Evolutionary conservation across 192 early-diverging fungal genomes (phyloP).

Genomic region (Dissophora globulifera): DNA sequence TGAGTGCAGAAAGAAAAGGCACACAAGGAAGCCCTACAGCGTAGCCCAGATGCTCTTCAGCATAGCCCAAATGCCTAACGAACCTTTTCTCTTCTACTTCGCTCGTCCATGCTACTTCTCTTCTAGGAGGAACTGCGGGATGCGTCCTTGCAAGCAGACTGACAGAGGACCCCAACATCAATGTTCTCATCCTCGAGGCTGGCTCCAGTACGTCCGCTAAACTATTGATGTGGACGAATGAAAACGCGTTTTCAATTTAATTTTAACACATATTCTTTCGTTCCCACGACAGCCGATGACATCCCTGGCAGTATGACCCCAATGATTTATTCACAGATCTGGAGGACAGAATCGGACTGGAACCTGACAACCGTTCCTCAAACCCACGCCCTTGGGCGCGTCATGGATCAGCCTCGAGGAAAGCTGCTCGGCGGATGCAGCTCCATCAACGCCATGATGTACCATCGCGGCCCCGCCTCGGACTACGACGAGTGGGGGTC

Average conservation of each 20-base stretch:
- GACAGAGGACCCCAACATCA: conserved; percentile 35
- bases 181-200: conserved; percentile 38
- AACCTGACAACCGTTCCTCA: conserved; percentile 30
- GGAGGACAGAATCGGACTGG: conserved; percentile 24
- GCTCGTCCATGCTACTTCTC: too few relatives aligned
- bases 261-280: neutral
- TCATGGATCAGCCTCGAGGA: conserved; percentile 34
- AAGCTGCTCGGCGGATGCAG: conserved; percentile 37
- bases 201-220: conserved; percentile 29
- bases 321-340: neutral
- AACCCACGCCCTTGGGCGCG: conserved; percentile 21
- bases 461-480: conserved; percentile 47
- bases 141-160: conserved; percentile 49
- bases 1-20: too few relatives aligned
- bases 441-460: conserved; percentile 54
- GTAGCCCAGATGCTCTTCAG: too few relatives aligned
- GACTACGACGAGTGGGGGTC: conserved; percentile 47
- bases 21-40: too few relatives aligned
- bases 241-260: too few relatives aligned
- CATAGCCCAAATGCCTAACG: too few relatives aligned
- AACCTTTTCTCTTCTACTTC: too few relatives aligned
- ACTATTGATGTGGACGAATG: neutral
- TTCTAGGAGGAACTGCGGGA: conserved; percentile 47
- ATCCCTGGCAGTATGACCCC: conserved; percentile 32
- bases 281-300: conserved; percentile 6